Evolutionary conservation across 257 asterid genomes (phyloP), one percentile per base, ranked within the genome.

Genomic region (Thymus quinquecostatus): DNA sequence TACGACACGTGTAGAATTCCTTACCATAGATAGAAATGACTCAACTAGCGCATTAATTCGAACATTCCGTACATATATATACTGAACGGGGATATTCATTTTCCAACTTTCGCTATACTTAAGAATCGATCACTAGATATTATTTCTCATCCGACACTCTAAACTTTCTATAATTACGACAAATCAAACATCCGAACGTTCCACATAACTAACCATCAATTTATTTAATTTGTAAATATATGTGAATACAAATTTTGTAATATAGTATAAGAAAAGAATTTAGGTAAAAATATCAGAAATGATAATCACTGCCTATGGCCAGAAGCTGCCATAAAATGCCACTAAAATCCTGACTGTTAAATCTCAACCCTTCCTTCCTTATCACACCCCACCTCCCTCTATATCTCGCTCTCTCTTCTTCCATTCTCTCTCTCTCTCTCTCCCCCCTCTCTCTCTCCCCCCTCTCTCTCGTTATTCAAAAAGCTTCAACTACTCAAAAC

Each of bases 321-420:
- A 82, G 88, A 85, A 78, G 54, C 84, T 80, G 88, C 84, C 93
- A 91, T 69, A 85, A 78, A 82, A 80, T 79, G 89, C 83, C 88
- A 84, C 63, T 71, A 68, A 60, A 78, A 55, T 84, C 82, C 96
- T 83, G 96, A 78, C 88, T 77, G 78, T 88, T 87, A 79, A 92
- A 92, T 88, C 97, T 92, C 96, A 77, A 62, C 98, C 97, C 95
- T 87, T 87, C 96, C 84, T 92, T 79, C 89, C 97, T 90, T 92
- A 92, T 92, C 97, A 75, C 89, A 61, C 85, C 70, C 82, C 81
- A 60, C 75, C 73, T 40, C 49, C 69, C 77, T 75, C 66, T 72
- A 67, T 69, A 68, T 81, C 60, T 75, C 78, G 60, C 45, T 70
- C 71, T 55, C 38, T 47, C 50, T 45, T 13, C 65, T 62, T 77